A percentile compares a stretch with the other conserved stretches of the same genome.
These are phyloP conservation scores for Pseudomassariella vexata DNA, from an alignment of 2,329 filamentous ascomycete genomes.

Conservation along the genomic window DNA sequence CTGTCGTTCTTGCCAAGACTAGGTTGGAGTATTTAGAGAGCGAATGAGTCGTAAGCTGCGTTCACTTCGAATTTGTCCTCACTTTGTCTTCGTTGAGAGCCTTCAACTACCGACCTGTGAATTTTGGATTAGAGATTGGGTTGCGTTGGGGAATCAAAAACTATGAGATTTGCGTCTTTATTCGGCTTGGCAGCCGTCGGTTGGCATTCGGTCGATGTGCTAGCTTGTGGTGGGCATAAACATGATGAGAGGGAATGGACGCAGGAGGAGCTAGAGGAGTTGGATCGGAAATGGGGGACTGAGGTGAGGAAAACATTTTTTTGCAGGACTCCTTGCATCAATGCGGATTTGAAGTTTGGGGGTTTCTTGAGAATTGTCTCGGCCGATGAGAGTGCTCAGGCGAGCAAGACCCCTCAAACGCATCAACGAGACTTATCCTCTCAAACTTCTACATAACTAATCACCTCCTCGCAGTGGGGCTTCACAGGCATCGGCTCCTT, in stretches of 20 bases:
- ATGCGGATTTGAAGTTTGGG: too few relatives aligned
- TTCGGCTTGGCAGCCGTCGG: constrained; percentile 20
- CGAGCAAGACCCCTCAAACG: too few relatives aligned
- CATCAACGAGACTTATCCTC: background rate
- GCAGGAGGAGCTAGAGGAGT: constrained; percentile 43
- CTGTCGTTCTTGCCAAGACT: too few relatives aligned
- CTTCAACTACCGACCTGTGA: too few relatives aligned
- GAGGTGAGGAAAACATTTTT: constrained; percentile 50
- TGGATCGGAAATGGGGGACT: constrained; percentile 52
- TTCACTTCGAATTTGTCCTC: background rate
- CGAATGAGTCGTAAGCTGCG: background rate
- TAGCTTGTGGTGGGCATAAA: constrained; percentile 24
- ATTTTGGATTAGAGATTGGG: too few relatives aligned
- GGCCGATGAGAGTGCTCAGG: background rate
- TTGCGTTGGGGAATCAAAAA: constrained; percentile 2
- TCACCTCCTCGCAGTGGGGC: constrained; percentile 36
- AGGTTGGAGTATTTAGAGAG: too few relatives aligned
- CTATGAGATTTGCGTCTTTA: constrained; percentile 18
- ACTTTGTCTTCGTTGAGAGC: too few relatives aligned
- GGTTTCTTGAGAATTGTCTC: too few relatives aligned
- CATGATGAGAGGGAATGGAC: constrained; percentile 38
- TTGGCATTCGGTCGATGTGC: constrained; percentile 16
- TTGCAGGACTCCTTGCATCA: too few relatives aligned
- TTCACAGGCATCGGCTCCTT: constrained; percentile 74
- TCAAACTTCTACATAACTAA: constrained; percentile 7